Base-by-base conservation (phyloP, 2,329 filamentous ascomycete genomes). In the Trichoderma brevicompactum region DNA sequence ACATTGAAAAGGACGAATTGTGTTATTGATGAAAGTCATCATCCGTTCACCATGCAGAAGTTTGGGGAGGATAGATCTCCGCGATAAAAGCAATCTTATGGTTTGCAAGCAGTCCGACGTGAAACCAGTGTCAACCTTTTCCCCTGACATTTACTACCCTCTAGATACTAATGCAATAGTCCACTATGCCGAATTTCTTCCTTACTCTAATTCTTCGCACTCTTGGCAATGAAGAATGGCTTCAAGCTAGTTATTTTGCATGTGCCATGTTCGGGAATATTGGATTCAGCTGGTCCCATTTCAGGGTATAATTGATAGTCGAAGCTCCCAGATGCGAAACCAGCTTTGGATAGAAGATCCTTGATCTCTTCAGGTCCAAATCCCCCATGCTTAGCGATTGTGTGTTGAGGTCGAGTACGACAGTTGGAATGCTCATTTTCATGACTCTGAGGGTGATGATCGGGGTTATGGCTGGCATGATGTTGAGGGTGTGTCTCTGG, bases 151-250 rank as follows among this genome's bases (percentile, higher is more conserved):
- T 3, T 28, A 28, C 23, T 5, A 28, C 5, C 23, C 23, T 28
- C 23, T 28, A 28, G 23, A 28, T 28, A 28, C 23, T 3, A 28
- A 28, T 28, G 5, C 23, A 28, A 28, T 28, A n/a, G 10, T 17
- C 15, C 13, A 17, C 19, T 6, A n/a, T 23, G 5, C 7, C 3
- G 4, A 6, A 5, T 38, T 2, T 54, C 41, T 28, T 2, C 28
- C n/a, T 2, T 7, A 4, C 23, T 43, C 38, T 62, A 62, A n/a
- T 44, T 3, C 19, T 52, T 62, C 7, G 40, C 38, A 7, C 38
- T 8, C 40, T 62, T 62, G 38, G 58, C 58, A 43, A 62, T 52
- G 38, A 62, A 62, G 8, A 62, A 62, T 36, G 58, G 58, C 46
- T 62, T 62, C n/a, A 52, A 19, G 1, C 13, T 52, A 6, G 38